Evolutionary conservation across 345 rosid genomes (phyloP).

Genomic region (Murraya koenigii): DNA sequence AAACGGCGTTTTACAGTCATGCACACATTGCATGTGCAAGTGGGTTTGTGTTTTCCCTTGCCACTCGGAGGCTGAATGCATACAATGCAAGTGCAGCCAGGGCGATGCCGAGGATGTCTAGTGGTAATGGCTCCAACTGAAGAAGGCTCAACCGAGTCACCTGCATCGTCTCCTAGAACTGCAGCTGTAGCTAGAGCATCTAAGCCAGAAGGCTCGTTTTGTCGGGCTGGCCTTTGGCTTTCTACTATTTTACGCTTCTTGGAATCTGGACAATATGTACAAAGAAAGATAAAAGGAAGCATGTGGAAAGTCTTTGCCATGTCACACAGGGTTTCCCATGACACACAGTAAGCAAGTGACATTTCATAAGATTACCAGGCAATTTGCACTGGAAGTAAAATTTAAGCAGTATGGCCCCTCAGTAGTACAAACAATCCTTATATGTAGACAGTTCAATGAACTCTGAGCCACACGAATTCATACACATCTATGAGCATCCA

Average conservation of each 20-base stretch:
- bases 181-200: conserved; percentile 91
- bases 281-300: background rate
- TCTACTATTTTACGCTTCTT: conserved; percentile 55
- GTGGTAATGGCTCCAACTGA: conserved; percentile 84
- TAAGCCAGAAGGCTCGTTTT: conserved; percentile 58
- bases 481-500: background rate
- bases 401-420: background rate
- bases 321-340: background rate
- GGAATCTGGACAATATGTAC: conserved; percentile 37
- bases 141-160: conserved; percentile 43
- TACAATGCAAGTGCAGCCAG: conserved; percentile 93
- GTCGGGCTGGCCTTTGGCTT: conserved; percentile 30
- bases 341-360: background rate
- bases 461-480: background rate
- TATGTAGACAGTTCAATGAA: background rate
- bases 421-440: background rate
- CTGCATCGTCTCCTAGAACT: conserved; percentile 58
- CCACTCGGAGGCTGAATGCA: conserved; percentile 99
- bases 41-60: conserved; percentile 78
- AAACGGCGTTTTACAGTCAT: conserved; percentile 91
- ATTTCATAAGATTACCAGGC: background rate
- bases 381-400: background rate
- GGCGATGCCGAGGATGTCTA: conserved; percentile 91
- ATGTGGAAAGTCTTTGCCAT: background rate
- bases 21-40: conserved; percentile 84